Base-by-base conservation (phyloP, 108 stramenopile species). In the Conticribra weissflogii region DNA sequence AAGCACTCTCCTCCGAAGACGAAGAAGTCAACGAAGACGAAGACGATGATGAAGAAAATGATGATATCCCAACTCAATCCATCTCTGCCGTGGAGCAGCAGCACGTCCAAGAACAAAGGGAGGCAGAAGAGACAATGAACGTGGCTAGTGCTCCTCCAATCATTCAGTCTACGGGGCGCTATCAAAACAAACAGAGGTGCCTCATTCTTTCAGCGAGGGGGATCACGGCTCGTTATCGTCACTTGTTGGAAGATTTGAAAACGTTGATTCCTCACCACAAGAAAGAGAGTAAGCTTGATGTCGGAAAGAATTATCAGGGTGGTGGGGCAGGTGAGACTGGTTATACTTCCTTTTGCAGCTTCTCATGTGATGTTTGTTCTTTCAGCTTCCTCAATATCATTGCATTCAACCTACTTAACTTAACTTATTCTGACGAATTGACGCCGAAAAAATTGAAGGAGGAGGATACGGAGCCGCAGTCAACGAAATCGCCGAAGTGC, bases 181-280 rank as follows among this genome's bases (percentile, higher is more conserved):
- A 98, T 82, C 89, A 85, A 41, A 99, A 99, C 85, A 98, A 97
- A 63, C 98, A 99, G 74, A 90, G 99, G 25, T 88, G 95, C 65
- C 84, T 99, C n/a, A 81, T 97, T 16, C 79, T 99, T 14, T 97
- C 94, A 54, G 86, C 94, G 4, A 73, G 99, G 1, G 99, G 99
- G 16, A 84, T 98, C n/a, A 99, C 97, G 28, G 91, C 97, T 17
- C 81, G 99, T 17, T 95, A 96, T 74, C 90, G 99, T 21, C 98
- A 99, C 73, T 75, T 99, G 34, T 67, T 99, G 45, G 98, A 97
- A 73, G 99, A 99, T 79, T 77, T 99, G 36, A 87, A 96, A 16
- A 91, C 92, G 28, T 72, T 99, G 16, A 70, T 98, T 34, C 99
- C 99, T 0, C 99, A 99, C 76, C 88, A 96, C 84, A 98, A 98